A percentile compares a stretch with the other conserved stretches of the same genome.
Evolutionary conservation across 2,329 filamentous ascomycete species (phyloP).

Genomic region (Aspergillus aculeatus): DNA sequence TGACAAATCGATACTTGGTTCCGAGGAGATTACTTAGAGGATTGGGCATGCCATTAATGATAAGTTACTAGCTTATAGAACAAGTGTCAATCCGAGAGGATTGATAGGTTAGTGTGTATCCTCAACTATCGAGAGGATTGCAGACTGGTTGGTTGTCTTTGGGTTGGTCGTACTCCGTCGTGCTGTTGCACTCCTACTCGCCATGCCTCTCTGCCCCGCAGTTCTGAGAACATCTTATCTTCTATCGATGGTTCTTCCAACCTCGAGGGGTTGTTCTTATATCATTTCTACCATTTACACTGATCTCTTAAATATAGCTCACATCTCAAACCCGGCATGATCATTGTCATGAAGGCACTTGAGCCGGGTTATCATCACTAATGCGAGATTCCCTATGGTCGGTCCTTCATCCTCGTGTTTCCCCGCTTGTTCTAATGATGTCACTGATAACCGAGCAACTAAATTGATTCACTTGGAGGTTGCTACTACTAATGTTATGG

Average conservation of each 20-base stretch:
- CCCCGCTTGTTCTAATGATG: not conserved
- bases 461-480: not conserved
- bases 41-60: not conserved
- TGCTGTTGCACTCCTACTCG: no score
- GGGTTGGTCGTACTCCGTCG: no score
- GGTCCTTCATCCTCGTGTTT: not conserved
- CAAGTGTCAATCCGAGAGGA: not conserved
- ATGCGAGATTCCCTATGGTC: no score
- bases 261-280: not conserved
- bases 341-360: no score
- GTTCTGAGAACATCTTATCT: not conserved
- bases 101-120: not conserved
- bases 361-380: no score
- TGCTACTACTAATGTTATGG: not conserved
- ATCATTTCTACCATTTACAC: not conserved
- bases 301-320: no score
- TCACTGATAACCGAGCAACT: not conserved
- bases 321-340: no score
- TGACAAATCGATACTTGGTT: constrained; percentile 1
- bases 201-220: not conserved
- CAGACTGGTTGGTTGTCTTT: no score
- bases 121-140: no score
- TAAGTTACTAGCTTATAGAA: not conserved
- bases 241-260: not conserved
- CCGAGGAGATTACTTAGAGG: not conserved